Conservation (phyloP, 164 flowering plant genomes). For the Pachysandra terminalis region DNA sequence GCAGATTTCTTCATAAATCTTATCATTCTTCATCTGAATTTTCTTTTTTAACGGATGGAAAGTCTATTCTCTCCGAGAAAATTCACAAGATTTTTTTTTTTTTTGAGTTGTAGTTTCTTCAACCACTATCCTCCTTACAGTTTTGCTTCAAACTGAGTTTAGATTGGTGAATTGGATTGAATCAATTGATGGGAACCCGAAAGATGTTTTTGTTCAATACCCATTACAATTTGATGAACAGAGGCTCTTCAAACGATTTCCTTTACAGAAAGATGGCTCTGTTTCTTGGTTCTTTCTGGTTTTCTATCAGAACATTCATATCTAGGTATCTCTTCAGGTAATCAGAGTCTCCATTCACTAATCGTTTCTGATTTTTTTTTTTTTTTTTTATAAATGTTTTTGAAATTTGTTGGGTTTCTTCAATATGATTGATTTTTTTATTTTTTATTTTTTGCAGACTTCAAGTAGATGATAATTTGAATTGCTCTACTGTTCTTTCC, state of each 20-base stretch:
- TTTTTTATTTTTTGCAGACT: conserved; percentile 20
- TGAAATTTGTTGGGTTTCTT: conserved; percentile 2
- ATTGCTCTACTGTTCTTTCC: neutral
- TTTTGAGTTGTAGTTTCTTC: neutral
- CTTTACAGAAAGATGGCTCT: conserved; percentile 27
- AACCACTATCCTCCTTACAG: neutral
- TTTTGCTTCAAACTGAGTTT: conserved; percentile 9
- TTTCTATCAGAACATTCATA: conserved; percentile 25
- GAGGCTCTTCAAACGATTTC: conserved; percentile 14
- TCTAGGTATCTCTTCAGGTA: conserved; percentile 35
- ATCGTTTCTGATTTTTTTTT: conserved; percentile 6
- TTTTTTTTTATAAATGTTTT: neutral
- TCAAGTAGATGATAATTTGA: conserved; percentile 12
- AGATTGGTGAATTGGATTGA: conserved; percentile 1
- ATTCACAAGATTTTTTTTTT: neutral
- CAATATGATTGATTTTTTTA: neutral
- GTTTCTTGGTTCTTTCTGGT: conserved; percentile 32
- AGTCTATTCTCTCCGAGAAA: conserved; percentile 3
- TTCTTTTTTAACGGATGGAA: conserved; percentile 10
- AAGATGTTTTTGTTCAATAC: conserved; percentile 6
- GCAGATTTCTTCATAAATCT: neutral
- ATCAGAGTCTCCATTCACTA: neutral
- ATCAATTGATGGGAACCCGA: conserved; percentile 16
- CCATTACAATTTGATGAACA: conserved; percentile 17
- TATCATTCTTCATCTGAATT: neutral